Percentiles rank a stretch among this genome's conserved stretches.
These are phyloP conservation scores for Cyclocybe cylindracea DNA, from an alignment of 768 basidiomycete species.

Conservation along the genomic window DNA sequence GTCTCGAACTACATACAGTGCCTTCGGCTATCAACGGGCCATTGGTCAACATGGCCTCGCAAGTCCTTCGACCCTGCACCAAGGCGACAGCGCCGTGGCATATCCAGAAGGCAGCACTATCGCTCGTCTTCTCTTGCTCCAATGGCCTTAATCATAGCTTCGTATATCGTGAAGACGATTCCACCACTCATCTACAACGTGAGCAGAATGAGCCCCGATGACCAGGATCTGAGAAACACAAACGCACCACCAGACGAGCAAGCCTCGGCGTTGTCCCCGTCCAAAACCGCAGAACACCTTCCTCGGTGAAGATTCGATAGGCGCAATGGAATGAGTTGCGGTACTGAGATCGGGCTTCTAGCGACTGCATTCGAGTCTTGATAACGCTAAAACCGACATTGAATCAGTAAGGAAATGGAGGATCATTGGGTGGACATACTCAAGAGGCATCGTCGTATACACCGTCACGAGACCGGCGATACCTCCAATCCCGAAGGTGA, in stretches of 20 bases:
- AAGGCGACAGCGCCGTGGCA: no score
- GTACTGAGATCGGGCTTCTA: constrained; percentile 81
- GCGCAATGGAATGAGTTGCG: constrained; percentile 95
- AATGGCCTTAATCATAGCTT: constrained; percentile 65
- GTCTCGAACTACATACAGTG: no score
- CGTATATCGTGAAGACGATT: constrained; percentile 91
- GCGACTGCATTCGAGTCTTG: constrained; percentile 97
- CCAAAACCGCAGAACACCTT: constrained; percentile 93
- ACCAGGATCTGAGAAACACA: neutral
- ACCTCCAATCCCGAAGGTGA: constrained; percentile 94
- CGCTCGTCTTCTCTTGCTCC: constrained; percentile 16
- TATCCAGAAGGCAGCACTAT: neutral
- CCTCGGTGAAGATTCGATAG: constrained; percentile 92
- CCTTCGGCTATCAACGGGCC: no score
- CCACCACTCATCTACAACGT: constrained; percentile 80
- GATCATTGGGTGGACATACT: constrained; percentile 44
- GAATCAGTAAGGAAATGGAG: constrained; percentile 4
- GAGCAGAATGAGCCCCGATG: neutral
- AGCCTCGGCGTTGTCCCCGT: constrained; percentile 93
- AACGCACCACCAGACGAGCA: constrained; percentile 76
- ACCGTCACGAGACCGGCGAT: constrained; percentile 95
- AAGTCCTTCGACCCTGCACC: no score
- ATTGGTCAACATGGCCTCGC: no score
- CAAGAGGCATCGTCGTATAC: constrained; percentile 85
- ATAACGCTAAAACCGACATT: constrained; percentile 88